These are phyloP conservation scores for Sarocladium kiliense DNA, from an alignment of 2,329 filamentous ascomycete genomes.

Conservation along the genomic window DNA sequence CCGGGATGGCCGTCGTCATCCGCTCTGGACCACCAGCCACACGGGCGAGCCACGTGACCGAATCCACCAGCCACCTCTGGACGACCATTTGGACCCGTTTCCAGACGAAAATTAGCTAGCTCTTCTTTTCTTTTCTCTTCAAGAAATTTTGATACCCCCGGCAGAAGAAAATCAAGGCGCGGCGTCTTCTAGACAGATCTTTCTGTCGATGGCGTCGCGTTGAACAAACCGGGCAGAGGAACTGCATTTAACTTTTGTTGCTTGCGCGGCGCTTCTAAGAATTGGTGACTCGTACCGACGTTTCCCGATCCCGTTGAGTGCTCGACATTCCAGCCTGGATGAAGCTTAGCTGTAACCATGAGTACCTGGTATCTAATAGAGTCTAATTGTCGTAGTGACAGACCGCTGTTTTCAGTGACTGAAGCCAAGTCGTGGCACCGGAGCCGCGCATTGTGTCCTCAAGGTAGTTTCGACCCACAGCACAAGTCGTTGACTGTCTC, in stretches of 20 bases:
- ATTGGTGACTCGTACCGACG: conserved; percentile 52
- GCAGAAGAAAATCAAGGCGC: conserved; percentile 49
- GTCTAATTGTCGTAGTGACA: no score
- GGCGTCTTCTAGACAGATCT: conserved; percentile 26
- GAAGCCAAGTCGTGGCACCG: no score
- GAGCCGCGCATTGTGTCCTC: no score
- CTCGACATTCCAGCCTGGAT: conserved; percentile 40
- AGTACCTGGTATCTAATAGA: no score
- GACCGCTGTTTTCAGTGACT: no score
- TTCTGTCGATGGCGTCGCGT: conserved; percentile 39
- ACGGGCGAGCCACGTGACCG: neutral
- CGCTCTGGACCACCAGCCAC: neutral
- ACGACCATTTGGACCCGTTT: neutral
- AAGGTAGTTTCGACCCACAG: no score
- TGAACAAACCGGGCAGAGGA: conserved; percentile 54
- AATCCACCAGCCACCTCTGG: neutral
- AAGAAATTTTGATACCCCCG: conserved; percentile 49
- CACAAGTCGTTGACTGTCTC: no score
- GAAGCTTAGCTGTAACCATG: neutral
- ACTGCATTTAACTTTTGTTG: conserved; percentile 24
- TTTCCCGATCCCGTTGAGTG: conserved; percentile 61
- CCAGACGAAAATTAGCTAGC: conserved; percentile 11
- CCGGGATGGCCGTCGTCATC: conserved; percentile 3
- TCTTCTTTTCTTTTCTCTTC: conserved; percentile 26
- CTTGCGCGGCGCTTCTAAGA: conserved; percentile 55